Evolutionary conservation across 352 stramenopile genomes (phyloP), one percentile per base, ranked within the genome.

Genomic region (Pilasporangium apinafurcum): DNA sequence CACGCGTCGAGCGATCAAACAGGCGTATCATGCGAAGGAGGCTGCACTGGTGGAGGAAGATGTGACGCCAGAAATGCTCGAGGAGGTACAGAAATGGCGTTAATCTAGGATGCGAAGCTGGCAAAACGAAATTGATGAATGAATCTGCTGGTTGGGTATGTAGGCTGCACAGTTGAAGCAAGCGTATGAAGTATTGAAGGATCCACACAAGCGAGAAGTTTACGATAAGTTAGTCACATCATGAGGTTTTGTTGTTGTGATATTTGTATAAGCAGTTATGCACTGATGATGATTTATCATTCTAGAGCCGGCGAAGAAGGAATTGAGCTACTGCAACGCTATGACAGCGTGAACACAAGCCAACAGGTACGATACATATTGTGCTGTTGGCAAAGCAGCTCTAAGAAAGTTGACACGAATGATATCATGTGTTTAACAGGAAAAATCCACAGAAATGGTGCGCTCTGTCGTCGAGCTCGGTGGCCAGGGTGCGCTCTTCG

Each of bases 131-230:
- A n/a, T n/a, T n/a, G n/a, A n/a, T n/a, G n/a, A n/a, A n/a, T n/a
- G n/a, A n/a, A n/a, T n/a, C n/a, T n/a, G n/a, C n/a, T n/a, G n/a
- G n/a, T n/a, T n/a, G n/a, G n/a, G 43, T 18, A 59, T 71, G 32
- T 56, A 89, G 47, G 98, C 98, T 58, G 93, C 83, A 27, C 66
- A 70, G 28, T 87, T 97, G 56, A 95, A 96, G 49, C 46, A 91
- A 46, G 94, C 94, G 16, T 97, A 97, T 58, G 91, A 98, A 55
- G 74, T 96, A 25, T 68, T 98, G 22, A 80, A 62, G 5, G 89
- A 98, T 62, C 73, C 83, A 20, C 68, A 91, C 44, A 89, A 91
- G 58, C 71, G 79, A 8, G 71, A 89, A 33, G 54, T 92, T 39
- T 92, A 91, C 51, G 80, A 90, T 54, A 68, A 83, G 67, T 86